A percentile compares a stretch with the other conserved stretches of the same genome.
These are phyloP conservation scores for Cystobasidium onofrii DNA, from an alignment of 768 basidiomycete genomes.

Conservation along the genomic window DNA sequence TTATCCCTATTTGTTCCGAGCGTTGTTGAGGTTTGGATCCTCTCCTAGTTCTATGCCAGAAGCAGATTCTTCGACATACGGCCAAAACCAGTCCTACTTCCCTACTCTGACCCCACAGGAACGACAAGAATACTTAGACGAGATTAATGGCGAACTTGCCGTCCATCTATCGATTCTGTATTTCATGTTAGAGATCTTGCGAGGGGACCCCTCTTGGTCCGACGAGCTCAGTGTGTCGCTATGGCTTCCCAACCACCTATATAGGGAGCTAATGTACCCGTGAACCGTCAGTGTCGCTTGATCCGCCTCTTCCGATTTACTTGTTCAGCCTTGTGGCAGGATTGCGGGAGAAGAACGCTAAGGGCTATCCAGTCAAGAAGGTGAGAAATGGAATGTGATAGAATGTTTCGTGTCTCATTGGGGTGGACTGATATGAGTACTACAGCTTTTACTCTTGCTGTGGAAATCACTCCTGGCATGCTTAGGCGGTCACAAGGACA, in stretches of 20 bases:
- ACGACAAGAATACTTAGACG: constrained; percentile 71
- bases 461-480: constrained; percentile 92
- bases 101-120: constrained; percentile 47
- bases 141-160: constrained; percentile 82
- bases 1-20: not conserved
- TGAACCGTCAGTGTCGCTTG: constrained; percentile 67
- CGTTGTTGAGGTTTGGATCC: not conserved
- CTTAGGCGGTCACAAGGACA: constrained; percentile 84
- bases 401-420: no score
- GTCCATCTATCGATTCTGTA: constrained; percentile 93
- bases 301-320: constrained; percentile 86
- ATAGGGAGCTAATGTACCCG: constrained; percentile 33
- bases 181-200: constrained; percentile 85
- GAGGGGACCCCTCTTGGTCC: constrained; percentile 86
- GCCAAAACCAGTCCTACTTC: not conserved
- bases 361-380: constrained; percentile 96
- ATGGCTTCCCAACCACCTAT: constrained; percentile 30
- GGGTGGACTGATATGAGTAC: no score
- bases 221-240: constrained; percentile 80
- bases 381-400: constrained; percentile 48
- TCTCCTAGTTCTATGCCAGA: constrained; percentile 14
- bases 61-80: not conserved
- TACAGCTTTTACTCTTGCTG: constrained; percentile 77
- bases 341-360: constrained; percentile 82
- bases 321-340: constrained; percentile 83